These are phyloP conservation scores for Pseudognaphalium luteoalbum DNA, from an alignment of 129 eudicot species.

Conservation along the genomic window DNA sequence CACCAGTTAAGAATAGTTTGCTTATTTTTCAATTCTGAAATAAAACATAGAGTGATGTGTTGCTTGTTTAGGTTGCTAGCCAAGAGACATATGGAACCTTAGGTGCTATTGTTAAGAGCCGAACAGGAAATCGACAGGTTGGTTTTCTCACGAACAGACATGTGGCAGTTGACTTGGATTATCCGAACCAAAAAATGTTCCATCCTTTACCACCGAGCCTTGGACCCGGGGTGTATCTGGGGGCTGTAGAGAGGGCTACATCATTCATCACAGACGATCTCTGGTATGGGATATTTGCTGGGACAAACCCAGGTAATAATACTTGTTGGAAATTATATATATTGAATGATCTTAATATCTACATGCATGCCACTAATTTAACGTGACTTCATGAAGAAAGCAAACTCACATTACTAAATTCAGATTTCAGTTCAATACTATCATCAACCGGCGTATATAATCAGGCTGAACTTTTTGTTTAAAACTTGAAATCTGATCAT, in stretches of 20 bases:
- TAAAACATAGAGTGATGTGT: constrained; percentile 19
- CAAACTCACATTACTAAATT: too few species aligned
- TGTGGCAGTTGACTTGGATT: constrained; percentile 81
- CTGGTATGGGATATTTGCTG: constrained; percentile 84
- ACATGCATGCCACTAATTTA: too few species aligned
- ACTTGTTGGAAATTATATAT: not conserved
- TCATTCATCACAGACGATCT: constrained; percentile 74
- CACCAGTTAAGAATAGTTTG: too few species aligned
- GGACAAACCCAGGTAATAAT: constrained; percentile 74
- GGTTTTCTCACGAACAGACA: constrained; percentile 82
- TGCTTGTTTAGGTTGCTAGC: constrained; percentile 66
- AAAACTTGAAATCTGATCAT: too few species aligned
- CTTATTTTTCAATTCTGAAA: too few species aligned
- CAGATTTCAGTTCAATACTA: too few species aligned
- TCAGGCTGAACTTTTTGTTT: too few species aligned
- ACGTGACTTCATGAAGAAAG: too few species aligned
- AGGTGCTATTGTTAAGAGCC: constrained; percentile 82
- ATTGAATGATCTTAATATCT: too few species aligned
- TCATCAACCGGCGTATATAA: too few species aligned
- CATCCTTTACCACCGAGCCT: constrained; percentile 90
- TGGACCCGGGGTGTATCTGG: constrained; percentile 84
- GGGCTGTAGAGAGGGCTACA: constrained; percentile 90
- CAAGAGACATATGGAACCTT: constrained; percentile 76
- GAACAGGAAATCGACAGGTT: constrained; percentile 74
- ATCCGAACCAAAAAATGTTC: constrained; percentile 84